Evolutionary conservation across 2,329 filamentous ascomycete genomes (phyloP).

Genomic region (Clonostachys rosea): DNA sequence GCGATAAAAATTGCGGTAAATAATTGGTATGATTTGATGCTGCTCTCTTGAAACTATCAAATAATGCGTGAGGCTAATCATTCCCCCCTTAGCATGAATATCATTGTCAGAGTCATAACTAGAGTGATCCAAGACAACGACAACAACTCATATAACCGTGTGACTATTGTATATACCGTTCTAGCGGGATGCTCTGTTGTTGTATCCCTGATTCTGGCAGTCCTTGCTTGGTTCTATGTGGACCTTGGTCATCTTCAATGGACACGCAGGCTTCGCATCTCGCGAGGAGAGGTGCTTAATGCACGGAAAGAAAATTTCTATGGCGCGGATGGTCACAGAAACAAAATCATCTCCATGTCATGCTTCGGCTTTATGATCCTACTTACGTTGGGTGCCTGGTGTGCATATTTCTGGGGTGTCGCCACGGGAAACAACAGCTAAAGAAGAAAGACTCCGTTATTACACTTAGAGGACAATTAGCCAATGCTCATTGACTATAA

Average conservation of each 20-base stretch:
- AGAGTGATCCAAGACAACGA: slow-evolving; percentile 46
- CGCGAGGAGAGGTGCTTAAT: slow-evolving; percentile 29
- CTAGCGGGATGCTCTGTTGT: slow-evolving; percentile 34
- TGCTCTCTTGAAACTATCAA: neutral
- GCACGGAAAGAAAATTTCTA: slow-evolving; percentile 28
- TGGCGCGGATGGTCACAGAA: slow-evolving; percentile 4
- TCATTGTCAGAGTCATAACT: slow-evolving; percentile 43
- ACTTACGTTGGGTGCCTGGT: slow-evolving; percentile 46
- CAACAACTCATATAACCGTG: slow-evolving; percentile 40
- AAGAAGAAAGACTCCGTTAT: neutral
- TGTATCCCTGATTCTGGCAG: slow-evolving; percentile 27
- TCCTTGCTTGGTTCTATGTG: slow-evolving; percentile 23
- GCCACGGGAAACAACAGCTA: slow-evolving; percentile 42
- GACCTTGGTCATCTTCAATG: slow-evolving; percentile 41
- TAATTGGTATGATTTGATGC: slow-evolving; percentile 20
- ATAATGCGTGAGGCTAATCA: neutral
- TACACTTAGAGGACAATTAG: no score
- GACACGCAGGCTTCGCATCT: slow-evolving; percentile 38
- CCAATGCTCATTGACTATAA: no score
- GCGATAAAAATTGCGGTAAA: slow-evolving; percentile 48
- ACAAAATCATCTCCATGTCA: slow-evolving; percentile 2
- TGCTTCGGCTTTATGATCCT: slow-evolving; percentile 25
- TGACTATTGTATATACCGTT: slow-evolving; percentile 43
- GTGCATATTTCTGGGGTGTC: slow-evolving; percentile 56
- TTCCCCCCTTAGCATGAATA: slow-evolving; percentile 34